Percentiles rank a stretch among this genome's conserved stretches.
Evolutionary conservation across 2,329 filamentous ascomycete species (phyloP).

Genomic region (Rachicladosporium sp.): DNA sequence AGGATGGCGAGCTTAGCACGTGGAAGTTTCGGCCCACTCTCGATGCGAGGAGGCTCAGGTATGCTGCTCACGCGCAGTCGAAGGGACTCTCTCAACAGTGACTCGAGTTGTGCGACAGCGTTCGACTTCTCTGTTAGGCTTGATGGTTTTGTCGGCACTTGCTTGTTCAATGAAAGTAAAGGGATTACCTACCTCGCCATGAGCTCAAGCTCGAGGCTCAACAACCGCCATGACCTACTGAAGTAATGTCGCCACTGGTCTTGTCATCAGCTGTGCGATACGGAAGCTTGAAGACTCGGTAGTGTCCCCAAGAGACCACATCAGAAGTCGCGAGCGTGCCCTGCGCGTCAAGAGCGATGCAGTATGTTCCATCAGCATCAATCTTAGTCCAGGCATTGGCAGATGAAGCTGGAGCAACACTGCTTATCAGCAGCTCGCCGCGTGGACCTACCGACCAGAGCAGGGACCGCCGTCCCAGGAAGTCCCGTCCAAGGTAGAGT

Average conservation of each 20-base stretch:
- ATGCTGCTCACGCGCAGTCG: slow-evolving; percentile 43
- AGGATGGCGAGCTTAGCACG: slow-evolving; percentile 52
- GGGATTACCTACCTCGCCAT: slow-evolving; percentile 24
- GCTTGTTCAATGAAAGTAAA: slow-evolving; percentile 17
- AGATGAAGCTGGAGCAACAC: slow-evolving; percentile 47
- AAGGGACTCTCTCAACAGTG: slow-evolving; percentile 17
- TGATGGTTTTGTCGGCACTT: slow-evolving; percentile 3
- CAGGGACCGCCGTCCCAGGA: slow-evolving; percentile 74
- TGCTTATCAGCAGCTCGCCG: slow-evolving; percentile 53
- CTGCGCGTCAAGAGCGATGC: slow-evolving; percentile 39
- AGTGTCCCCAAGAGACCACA: too few species aligned
- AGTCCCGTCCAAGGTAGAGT: slow-evolving; percentile 76
- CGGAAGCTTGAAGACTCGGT: background rate
- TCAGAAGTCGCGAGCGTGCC: too few species aligned
- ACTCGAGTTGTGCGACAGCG: slow-evolving; percentile 13
- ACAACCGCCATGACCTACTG: slow-evolving; percentile 1
- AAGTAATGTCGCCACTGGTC: background rate
- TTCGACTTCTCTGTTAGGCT: slow-evolving; percentile 11
- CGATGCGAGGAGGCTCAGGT: slow-evolving; percentile 31
- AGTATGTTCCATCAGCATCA: slow-evolving; percentile 70
- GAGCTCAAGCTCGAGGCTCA: slow-evolving; percentile 9
- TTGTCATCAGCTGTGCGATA: background rate
- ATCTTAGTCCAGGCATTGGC: slow-evolving; percentile 60
- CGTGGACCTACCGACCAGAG: slow-evolving; percentile 42
- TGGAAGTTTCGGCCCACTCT: background rate